These are phyloP conservation scores for Trichoderma polysporum DNA, from an alignment of 2,329 filamentous ascomycete genomes.

Conservation along the genomic window DNA sequence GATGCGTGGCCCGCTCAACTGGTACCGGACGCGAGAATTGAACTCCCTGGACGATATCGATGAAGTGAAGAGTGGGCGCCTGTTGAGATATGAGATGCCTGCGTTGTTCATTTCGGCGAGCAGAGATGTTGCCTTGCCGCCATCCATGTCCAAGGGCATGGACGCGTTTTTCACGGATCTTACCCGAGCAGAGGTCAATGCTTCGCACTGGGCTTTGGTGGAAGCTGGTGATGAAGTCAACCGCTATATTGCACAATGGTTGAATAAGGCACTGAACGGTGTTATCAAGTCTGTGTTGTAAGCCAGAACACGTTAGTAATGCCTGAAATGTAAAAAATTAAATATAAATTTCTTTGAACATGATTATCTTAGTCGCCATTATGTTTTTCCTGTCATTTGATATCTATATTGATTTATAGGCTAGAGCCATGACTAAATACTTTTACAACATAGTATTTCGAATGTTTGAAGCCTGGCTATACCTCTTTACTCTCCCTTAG, in stretches of 20 bases:
- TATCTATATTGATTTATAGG: neutral
- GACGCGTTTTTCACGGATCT: constrained; percentile 63
- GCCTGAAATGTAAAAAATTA: neutral
- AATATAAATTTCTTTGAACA: neutral
- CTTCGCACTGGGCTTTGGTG: constrained; percentile 80
- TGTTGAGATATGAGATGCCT: constrained; percentile 54
- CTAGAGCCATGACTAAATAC: neutral
- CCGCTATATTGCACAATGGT: constrained; percentile 63
- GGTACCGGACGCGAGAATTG: constrained; percentile 74
- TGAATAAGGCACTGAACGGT: constrained; percentile 44
- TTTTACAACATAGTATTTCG: no score
- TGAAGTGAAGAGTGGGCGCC: constrained; percentile 56
- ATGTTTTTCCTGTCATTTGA: neutral
- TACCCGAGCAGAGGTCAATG: constrained; percentile 63
- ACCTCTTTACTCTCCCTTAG: neutral
- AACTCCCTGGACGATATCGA: constrained; percentile 75
- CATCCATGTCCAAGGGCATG: constrained; percentile 71
- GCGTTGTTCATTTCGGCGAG: constrained; percentile 73
- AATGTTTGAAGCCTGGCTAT: neutral
- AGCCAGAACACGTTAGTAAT: neutral
- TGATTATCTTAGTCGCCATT: neutral
- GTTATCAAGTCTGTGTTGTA: constrained; percentile 33
- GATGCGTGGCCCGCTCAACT: constrained; percentile 78
- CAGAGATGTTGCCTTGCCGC: constrained; percentile 70
- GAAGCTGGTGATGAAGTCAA: constrained; percentile 73